Base-by-base conservation (phyloP, 805 yeast species). In the Kregervanrija fluxuum region DNA sequence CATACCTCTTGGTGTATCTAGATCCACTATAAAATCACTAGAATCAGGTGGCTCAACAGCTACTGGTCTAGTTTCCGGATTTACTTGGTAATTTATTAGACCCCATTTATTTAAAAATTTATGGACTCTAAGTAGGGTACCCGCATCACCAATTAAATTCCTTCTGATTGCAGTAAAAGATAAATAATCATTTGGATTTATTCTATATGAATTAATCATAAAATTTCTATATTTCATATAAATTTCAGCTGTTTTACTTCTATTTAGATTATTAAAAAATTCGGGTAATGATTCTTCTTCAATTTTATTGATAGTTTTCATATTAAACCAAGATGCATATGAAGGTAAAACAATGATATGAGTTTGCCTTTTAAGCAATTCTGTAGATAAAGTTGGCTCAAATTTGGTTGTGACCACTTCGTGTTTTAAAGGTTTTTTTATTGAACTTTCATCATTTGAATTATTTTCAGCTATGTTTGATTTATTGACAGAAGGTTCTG, bases 121-220 rank as follows among this genome's bases (percentile, higher is more conserved):
- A 58, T 87, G 95, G 8, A 90, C 79, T 50, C 96, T 77, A 72
- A 89, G 76, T 48, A 90, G 75, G 0, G 96, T 78, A 2, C 95
- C 91, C 6, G 88, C 95, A 67, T 90, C 97, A 45, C 96, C 95
- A 11, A 87, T 89, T 46, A 90, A 71, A 54, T 87, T 87, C 55
- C 97, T 80, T 60, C 98, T 80, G 45, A 89, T 84, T 0, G 96
- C 95, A 0, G 97, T 90, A 47, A 87, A 80, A 0, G 96, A 85
- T 35, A 90, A 68, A 57, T 86, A 89, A 61, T 90, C 96, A 54
- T 83, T 83, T 16, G 96, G 96, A 52, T 90, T 87, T 52, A 90
- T 66, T 51, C 97, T 70, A 61, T 88, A 90, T 11, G 95, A 79
- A 64, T 89, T 87, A 36, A 90, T 70, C 85, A 90, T 83, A 61